Percentiles rank a stretch among this genome's conserved stretches.
These are phyloP conservation scores for Aspergillus sp. DNA, from an alignment of 2,329 filamentous ascomycete species.

Conservation along the genomic window DNA sequence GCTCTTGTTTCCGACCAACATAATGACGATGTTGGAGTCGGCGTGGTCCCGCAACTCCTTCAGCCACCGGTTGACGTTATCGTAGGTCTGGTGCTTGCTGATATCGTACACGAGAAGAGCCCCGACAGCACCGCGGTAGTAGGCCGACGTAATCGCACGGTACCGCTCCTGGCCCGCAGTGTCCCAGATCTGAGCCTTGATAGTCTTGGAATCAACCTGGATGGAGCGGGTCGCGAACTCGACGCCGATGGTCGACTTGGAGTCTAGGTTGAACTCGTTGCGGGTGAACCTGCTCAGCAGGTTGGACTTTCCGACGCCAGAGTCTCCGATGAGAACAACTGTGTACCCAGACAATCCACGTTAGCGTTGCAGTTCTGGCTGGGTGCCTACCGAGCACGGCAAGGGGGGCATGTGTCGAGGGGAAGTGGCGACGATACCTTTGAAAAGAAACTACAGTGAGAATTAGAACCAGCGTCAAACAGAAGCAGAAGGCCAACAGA, in stretches of 20 bases:
- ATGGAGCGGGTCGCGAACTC: slow-evolving; percentile 98
- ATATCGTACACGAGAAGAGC: slow-evolving; percentile 98
- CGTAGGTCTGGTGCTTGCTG: slow-evolving; percentile 98
- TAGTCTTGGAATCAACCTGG: slow-evolving; percentile 98
- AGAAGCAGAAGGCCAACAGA: slow-evolving; percentile 1
- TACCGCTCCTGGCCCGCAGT: slow-evolving; percentile 98
- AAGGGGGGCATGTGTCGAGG: slow-evolving; percentile 8
- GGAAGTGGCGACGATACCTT: slow-evolving; percentile 54
- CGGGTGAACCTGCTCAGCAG: slow-evolving; percentile 98
- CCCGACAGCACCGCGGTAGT: slow-evolving; percentile 95
- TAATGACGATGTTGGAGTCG: slow-evolving; percentile 98
- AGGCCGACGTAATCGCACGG: slow-evolving; percentile 96
- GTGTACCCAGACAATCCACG: slow-evolving; percentile 13
- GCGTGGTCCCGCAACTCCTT: slow-evolving; percentile 97
- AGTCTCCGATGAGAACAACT: slow-evolving; percentile 99
- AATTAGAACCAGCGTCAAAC: slow-evolving; percentile 11
- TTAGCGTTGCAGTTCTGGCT: slow-evolving; percentile 11
- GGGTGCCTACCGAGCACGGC: slow-evolving; percentile 2
- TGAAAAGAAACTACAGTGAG: slow-evolving; percentile 80
- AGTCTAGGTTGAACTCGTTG: slow-evolving; percentile 99
- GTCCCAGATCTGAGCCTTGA: slow-evolving; percentile 99
- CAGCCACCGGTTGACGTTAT: slow-evolving; percentile 97
- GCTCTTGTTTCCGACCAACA: slow-evolving; percentile 99
- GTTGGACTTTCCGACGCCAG: slow-evolving; percentile 99
- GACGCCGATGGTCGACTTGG: slow-evolving; percentile 98